A percentile compares a stretch with the other conserved stretches of the same genome.
phyloP scores from a whole-genome alignment of 2,329 filamentous ascomycete species.

The Tolypocladium amazonense region DNA sequence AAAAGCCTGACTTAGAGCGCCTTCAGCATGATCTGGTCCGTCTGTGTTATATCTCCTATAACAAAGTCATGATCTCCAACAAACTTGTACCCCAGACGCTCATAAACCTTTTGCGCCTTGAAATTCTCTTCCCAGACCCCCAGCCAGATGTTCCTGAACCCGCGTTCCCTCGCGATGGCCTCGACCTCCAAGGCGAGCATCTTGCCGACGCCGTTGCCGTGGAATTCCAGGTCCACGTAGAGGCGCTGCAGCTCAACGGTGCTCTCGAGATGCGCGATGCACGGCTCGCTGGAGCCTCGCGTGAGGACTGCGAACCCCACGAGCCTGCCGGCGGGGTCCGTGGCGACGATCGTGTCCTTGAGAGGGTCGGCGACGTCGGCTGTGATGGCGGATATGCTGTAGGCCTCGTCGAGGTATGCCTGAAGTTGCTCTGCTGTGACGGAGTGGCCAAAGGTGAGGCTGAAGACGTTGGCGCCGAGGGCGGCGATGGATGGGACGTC shows the following conservation, averaged over 20 bases:
- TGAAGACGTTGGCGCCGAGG: slow-evolving; percentile 26
- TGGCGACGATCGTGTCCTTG: slow-evolving; percentile 16
- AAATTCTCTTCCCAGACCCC: slow-evolving; percentile 37
- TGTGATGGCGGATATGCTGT: slow-evolving; percentile 20
- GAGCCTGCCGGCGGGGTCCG: slow-evolving; percentile 9
- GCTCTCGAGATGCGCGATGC: slow-evolving; percentile 16
- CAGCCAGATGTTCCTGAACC: slow-evolving; percentile 30
- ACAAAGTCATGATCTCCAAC: slow-evolving; percentile 31
- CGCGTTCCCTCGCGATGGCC: slow-evolving; percentile 22
- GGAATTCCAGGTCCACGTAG: slow-evolving; percentile 24
- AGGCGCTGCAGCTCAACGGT: slow-evolving; percentile 31
- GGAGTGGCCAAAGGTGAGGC: slow-evolving; percentile 29
- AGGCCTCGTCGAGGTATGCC: slow-evolving; percentile 25
- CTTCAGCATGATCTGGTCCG: slow-evolving; percentile 31
- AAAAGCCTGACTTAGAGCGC: background rate
- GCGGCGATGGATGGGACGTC: slow-evolving; percentile 20
- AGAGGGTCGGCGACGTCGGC: slow-evolving; percentile 11
- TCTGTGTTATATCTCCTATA: slow-evolving; percentile 28
- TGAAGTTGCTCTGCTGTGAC: slow-evolving; percentile 24
- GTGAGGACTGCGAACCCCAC: slow-evolving; percentile 31
- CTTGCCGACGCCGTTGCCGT: slow-evolving; percentile 28
- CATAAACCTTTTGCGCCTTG: slow-evolving; percentile 26
- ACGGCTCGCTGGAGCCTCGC: slow-evolving; percentile 24
- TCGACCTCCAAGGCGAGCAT: slow-evolving; percentile 18
- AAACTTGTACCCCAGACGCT: slow-evolving; percentile 25